Evolutionary conservation across 208 protist genomes (phyloP), one percentile per base, ranked within the genome.

Genomic region (Wallacemonas sp.): DNA sequence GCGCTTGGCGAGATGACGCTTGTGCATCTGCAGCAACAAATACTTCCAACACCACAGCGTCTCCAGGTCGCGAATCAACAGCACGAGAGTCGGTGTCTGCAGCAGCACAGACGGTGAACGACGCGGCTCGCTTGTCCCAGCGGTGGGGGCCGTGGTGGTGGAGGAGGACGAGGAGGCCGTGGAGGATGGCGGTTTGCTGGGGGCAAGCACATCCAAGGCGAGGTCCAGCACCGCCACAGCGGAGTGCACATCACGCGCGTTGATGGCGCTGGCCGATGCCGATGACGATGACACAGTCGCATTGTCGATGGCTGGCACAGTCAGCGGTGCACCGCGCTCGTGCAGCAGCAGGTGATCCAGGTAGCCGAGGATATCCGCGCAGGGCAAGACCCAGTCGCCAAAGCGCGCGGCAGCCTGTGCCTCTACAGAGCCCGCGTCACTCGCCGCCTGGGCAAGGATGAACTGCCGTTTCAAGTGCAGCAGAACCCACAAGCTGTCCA

Each of bases 1-100:
- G 22, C 41, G 41, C 42, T 50, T 64, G 39, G 26, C 39, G 3
- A 57, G 61, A 8, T 67, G 11, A 22, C 32, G 46, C 36, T 32
- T 41, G 45, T 44, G 32, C 1, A 70, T 26, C 11, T 63, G 49
- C 22, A 22, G 41, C n/a, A 42, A 26, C 16, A 67, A 28, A 31
- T 55, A 55, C 46, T 26, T 67, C 45, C 48, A 57, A 28, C 64
- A 57, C 67, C 67, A 72, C 28, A 72, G 39, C 41, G 38, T 61
- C 39, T 65, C 54, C 46, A 65, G 2, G 39, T 72, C 67, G 18
- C 67, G 54, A n/a, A 72, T 25, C 4, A 72, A 12, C 18, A 72
- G 52, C 3, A 23, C n/a, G 14, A 72, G 46, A 2, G 67, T 54
- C 1, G 67, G 2, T 10, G 48, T 16, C 14, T 49, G 52, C 14